Evolutionary conservation across 495 filamentous ascomycete genomes (phyloP).

Genomic region (Stereocaulon alpinum): DNA sequence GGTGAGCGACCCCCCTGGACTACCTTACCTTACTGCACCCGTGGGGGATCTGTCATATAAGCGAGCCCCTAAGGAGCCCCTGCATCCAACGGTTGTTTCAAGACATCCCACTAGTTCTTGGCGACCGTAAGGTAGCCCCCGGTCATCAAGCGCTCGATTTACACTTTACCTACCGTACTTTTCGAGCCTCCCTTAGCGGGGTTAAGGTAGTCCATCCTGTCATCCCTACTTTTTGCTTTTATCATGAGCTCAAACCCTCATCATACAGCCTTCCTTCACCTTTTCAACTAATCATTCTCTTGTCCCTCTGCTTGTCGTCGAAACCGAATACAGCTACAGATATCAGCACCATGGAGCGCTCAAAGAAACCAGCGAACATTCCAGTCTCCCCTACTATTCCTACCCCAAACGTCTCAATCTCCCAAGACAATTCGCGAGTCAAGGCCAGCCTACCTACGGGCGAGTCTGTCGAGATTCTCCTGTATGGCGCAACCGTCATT

Average conservation of each 20-base stretch:
- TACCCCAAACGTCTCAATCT: constrained; percentile 59
- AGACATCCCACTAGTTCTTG: constrained; percentile 5
- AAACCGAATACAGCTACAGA: background rate
- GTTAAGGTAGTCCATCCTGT: background rate
- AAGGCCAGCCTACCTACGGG: constrained; percentile 70
- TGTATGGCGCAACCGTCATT: constrained; percentile 85
- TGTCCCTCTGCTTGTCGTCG: background rate
- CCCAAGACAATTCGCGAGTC: constrained; percentile 52
- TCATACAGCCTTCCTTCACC: background rate
- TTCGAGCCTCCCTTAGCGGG: background rate
- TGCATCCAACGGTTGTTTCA: constrained; percentile 13
- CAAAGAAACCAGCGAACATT: constrained; percentile 71
- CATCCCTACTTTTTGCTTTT: background rate
- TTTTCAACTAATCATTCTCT: background rate
- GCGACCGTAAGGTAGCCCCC: background rate
- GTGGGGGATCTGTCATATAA: background rate
- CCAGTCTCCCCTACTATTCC: constrained; percentile 52
- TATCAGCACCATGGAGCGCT: constrained; percentile 55
- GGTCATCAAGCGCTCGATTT: background rate
- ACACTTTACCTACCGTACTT: background rate
- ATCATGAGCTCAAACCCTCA: background rate
- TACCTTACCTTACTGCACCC: no score
- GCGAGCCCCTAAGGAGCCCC: background rate
- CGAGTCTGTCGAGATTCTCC: constrained; percentile 72
- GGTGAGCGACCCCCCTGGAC: background rate